Base-by-base conservation (phyloP, 2,329 filamentous ascomycete genomes). In the Epichloe scottii region DNA sequence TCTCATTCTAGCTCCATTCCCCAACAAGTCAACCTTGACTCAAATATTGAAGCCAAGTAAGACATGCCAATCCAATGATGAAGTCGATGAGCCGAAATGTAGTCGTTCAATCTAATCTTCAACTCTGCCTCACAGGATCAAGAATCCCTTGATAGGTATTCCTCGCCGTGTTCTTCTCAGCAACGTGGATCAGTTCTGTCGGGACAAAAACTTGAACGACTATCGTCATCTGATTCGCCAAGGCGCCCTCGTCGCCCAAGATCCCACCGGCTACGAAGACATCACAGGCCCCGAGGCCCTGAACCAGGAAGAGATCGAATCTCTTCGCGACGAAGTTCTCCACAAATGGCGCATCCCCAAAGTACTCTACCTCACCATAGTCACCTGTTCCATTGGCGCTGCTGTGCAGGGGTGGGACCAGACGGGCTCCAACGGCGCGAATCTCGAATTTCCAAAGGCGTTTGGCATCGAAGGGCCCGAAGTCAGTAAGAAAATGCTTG, bases 171-270 rank as follows among this genome's bases (percentile, higher is more conserved):
- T 70, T 71, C 71, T 82, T 7, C 65, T 81, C 50, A 61, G 63
- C 38, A 69, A 81, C 48, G 82, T 82, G 34, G 73, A 80, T 48
- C 69, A 71, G n/a, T 87, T 86, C 59, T 83, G 81, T 39, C 68
- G 70, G 14, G 67, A 75, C 41, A 77, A 84, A 57, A 73, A 73
- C 23, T 71, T 89, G 26, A 65, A 69, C 2, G 77, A 84, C 50
- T 74, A 84, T 56, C 66, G 79, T 3, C 67, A 70, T 3, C 61
- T 84, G 15, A 72, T 89, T 48, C 72, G 77, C 48, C 84, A 83
- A 59, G 87, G 85, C 35, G 87, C 86, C 3, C 72, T 91, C 11
- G 77, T 89, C 17, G 87, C 87, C 3, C 84, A 87, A 63, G 79
- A 84, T 57, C 85, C 85, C 0, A 68, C 70, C 8, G 71, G 73